These are phyloP conservation scores for Bolboschoenoplectus hybrid DNA, from an alignment of 202 grass and related monocot species.

Conservation along the genomic window DNA sequence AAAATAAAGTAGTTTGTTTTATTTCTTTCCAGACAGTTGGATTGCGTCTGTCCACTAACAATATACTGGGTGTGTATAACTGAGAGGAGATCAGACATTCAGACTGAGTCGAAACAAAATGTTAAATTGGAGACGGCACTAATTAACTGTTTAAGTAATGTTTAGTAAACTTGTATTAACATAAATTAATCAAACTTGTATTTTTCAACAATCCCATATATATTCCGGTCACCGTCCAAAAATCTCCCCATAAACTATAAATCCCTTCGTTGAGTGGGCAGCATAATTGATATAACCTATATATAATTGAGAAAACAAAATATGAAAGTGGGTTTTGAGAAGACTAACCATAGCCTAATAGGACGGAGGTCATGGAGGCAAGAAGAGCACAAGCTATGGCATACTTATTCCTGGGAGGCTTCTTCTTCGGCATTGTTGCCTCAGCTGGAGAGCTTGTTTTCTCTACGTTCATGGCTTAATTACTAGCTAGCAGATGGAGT, in stretches of 20 bases:
- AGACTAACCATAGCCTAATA: conserved; percentile 74
- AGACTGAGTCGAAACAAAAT: background rate
- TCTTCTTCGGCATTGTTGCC: conserved; percentile 55
- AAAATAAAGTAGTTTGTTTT: background rate
- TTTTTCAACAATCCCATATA: background rate
- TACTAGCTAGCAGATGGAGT: background rate
- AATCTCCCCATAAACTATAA: background rate
- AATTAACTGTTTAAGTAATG: background rate
- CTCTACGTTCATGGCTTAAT: conserved; percentile 14
- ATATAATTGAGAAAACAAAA: background rate
- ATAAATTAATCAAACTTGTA: background rate
- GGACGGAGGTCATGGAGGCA: conserved; percentile 83
- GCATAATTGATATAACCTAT: background rate
- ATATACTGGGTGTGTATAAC: background rate
- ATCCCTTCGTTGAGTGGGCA: background rate
- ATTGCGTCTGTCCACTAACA: background rate
- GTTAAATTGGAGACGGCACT: background rate
- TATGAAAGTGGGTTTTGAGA: background rate
- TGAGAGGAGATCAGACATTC: background rate
- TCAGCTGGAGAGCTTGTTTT: conserved; percentile 40
- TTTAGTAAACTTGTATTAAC: background rate
- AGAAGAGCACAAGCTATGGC: conserved; percentile 69
- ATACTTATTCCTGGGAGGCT: conserved; percentile 68
- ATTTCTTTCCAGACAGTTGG: background rate
- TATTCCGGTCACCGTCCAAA: background rate